Evolutionary conservation across 106 monocot genomes (phyloP), one percentile per base, ranked within the genome.

Genomic region (Phalaenopsis equestris): DNA sequence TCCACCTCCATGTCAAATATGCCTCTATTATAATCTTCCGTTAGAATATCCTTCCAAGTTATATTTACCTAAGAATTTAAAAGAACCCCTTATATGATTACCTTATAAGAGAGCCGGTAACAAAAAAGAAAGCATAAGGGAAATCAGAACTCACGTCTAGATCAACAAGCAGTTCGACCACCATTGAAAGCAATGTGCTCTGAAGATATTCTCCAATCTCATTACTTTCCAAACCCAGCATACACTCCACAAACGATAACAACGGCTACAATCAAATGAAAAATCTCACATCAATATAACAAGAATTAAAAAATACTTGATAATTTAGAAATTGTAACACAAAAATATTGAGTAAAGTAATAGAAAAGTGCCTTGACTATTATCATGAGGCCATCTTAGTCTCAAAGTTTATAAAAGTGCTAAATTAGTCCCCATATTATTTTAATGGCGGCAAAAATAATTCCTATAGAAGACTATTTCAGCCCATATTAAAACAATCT

Each of bases 1-100:
- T 94, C 98, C 64, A 92, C 76, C 72, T 97, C 94, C 85, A 94
- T 91, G 75, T 94, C 94, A 90, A 99, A 99, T 82, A 99, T 85
- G 10, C 94, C 93, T 84, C 80, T 91, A 79, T 79, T 93, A 58
- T 81, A 78, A 38, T 94, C 94, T 64, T 89, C 89, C 38, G 83
- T 82, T 19, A 82, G 82, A 48, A 94, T 87, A 49, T 99, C 91
- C 58, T 91, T 92, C 94, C 89, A 93, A 52, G 73, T 88, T 87
- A 99, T 94, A 75, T 93, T 90, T 67, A 92, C 90, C 97, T 98
- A 21, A 56, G 82, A 65, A 19, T 58, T 23, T 57, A 36, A 80
- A 72, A 19, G 73, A 16, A 30, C 42, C 68, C 6, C 7, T 41
- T 9, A 56, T 12, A 67, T 42, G 30, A 49, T 81, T 78, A n/a